Conservation (phyloP, 345 rosid species). For the sweet orange (Citrus sinensis) region DNA sequence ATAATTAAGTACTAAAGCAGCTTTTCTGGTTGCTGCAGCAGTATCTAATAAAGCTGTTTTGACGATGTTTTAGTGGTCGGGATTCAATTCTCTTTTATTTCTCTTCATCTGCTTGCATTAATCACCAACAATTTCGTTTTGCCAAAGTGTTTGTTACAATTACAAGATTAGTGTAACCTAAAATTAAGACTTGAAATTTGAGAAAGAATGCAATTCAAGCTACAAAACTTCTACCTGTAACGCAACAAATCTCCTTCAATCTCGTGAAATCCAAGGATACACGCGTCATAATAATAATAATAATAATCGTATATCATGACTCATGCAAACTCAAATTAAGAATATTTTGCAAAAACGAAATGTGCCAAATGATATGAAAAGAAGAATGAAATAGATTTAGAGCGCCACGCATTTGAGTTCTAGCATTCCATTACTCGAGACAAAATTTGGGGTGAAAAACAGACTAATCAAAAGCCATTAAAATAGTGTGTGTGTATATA, state of each 20-base stretch:
- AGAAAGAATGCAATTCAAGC: too few relatives aligned
- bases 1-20: background rate
- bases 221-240: too few relatives aligned
- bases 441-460: slow-evolving; percentile 6
- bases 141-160: too few relatives aligned
- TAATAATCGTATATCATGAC: background rate
- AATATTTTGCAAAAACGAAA: background rate
- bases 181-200: too few relatives aligned
- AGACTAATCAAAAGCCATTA: background rate
- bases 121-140: too few relatives aligned
- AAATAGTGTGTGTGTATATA: background rate
- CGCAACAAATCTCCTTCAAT: too few relatives aligned
- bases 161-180: too few relatives aligned
- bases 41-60: too few relatives aligned
- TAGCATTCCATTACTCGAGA: background rate
- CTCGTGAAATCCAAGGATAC: background rate
- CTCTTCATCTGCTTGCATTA: too few relatives aligned
- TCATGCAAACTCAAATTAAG: background rate
- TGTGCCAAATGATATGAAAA: background rate
- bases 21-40: background rate
- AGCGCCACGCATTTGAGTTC: background rate
- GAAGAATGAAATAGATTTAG: too few relatives aligned
- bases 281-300: background rate
- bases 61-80: too few relatives aligned
- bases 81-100: too few relatives aligned